Evolutionary conservation across 148 eudicot species (phyloP), one percentile per base, ranked within the genome.

Genomic region (Amaranthus cruentus): DNA sequence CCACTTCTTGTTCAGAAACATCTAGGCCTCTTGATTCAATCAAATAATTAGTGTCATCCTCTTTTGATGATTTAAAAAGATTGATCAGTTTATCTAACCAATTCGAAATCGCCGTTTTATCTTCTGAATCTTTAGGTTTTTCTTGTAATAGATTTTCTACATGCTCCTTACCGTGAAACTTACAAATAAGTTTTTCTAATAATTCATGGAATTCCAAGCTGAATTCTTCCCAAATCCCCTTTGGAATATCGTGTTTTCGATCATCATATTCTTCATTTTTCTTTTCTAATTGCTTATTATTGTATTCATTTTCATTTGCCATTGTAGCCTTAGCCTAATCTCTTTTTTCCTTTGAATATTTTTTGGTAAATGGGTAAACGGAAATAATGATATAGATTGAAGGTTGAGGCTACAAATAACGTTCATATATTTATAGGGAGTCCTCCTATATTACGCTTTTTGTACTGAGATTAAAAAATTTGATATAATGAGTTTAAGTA

Each of bases 71-170:
- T 28, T 28, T 43, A 60, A 61, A 7, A 38, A 48, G 47, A 11
- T 52, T 47, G 2, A 62, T 51, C 6, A 73, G 4, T 58, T 73
- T 73, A 9, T 73, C 75, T 9, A 73, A 62, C 75, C 75, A 73
- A 3, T 0, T 62, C 2, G 58, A 49, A 38, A 61, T 7, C 6
- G 50, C 58, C 9, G 11, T 6, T 38, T 62, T 28, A 60, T 62
- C 67, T 9, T 21, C 54, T 2, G 10, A 2, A 62, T 60, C 75
- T 3, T 51, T n/a, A 0, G 58, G 57, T 38, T 73, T 73, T 4
- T 73, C 75, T 38, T 50, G 55, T 18, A 60, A 48, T 49, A 60
- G 28, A 44, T 50, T 62, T 9, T 21, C 46, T 6, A 73, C 3
- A 42, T 62, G 51, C 28, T 1, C 18, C 49, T 7, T 44, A 48